A percentile compares a stretch with the other conserved stretches of the same genome.
These are phyloP conservation scores for Colletotrichum endophyticum DNA, from an alignment of 2,329 filamentous ascomycete species.

Conservation along the genomic window DNA sequence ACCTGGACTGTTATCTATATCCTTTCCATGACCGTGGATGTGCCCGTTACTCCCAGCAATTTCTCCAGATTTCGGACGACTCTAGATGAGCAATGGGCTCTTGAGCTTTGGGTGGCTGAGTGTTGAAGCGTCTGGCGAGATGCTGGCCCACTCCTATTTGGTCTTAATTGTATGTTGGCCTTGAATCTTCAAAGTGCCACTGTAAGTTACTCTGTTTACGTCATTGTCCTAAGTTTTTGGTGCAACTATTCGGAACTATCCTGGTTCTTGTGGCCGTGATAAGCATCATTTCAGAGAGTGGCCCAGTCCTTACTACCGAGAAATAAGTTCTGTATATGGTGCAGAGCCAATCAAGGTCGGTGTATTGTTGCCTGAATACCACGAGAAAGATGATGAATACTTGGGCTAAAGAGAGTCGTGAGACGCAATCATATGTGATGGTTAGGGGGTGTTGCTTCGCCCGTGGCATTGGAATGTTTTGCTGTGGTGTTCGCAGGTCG, in stretches of 20 bases:
- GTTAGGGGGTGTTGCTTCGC: background rate
- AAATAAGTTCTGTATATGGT: background rate
- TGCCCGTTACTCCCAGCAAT: too few relatives aligned
- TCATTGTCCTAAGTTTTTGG: background rate
- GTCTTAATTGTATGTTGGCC: background rate
- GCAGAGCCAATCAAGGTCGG: background rate
- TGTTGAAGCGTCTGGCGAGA: background rate
- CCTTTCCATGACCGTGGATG: too few relatives aligned
- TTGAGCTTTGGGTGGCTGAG: background rate
- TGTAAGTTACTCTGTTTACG: background rate
- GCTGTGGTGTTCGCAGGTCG: background rate
- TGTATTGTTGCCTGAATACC: background rate
- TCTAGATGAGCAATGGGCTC: background rate
- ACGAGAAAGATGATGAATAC: accelerated
- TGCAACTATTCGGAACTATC: background rate
- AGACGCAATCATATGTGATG: accelerated
- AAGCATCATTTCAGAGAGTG: background rate
- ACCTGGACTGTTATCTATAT: too few relatives aligned
- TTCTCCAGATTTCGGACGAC: accelerated
- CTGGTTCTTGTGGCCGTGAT: background rate
- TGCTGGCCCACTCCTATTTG: background rate
- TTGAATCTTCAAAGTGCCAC: background rate
- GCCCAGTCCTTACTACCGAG: accelerated
- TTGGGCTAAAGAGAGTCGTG: accelerated
- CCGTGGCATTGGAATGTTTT: background rate